These are phyloP conservation scores for Thelephora terrestris DNA, from an alignment of 1,284 basidiomycete genomes.

Conservation along the genomic window DNA sequence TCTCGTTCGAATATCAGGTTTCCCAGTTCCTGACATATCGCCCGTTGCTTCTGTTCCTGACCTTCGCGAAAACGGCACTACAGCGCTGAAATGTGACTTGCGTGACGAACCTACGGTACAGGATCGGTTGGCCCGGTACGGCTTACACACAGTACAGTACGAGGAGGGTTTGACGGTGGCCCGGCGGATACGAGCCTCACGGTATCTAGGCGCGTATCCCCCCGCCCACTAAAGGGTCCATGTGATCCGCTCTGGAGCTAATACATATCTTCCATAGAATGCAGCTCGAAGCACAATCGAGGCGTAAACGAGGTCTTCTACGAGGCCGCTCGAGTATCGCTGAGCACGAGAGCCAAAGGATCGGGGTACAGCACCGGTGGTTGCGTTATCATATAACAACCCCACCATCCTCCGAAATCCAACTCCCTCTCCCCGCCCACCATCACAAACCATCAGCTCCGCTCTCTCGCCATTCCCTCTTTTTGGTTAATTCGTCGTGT, in stretches of 20 bases:
- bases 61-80: constrained; percentile 3
- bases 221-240: background rate
- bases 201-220: constrained; percentile 70
- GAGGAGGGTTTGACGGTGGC: constrained; percentile 85
- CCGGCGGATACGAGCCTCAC: constrained; percentile 81
- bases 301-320: constrained; percentile 90
- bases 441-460: no score
- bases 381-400: constrained; percentile 16
- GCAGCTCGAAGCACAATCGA: constrained; percentile 91
- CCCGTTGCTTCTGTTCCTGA: background rate
- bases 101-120: constrained; percentile 65
- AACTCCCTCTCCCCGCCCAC: background rate
- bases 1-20: background rate
- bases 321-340: constrained; percentile 78
- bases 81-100: constrained; percentile 92
- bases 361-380: constrained; percentile 29
- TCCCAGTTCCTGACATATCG: no score
- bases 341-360: constrained; percentile 65
- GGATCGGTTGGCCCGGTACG: constrained; percentile 60
- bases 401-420: background rate
- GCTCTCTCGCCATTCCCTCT: no score
- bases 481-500: no score
- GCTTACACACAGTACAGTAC: constrained; percentile 70
- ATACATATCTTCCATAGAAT: constrained; percentile 49
- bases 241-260: background rate